Evolutionary conservation across 2,329 filamentous ascomycete species (phyloP).

Genomic region (Aspergillus tamarii): DNA sequence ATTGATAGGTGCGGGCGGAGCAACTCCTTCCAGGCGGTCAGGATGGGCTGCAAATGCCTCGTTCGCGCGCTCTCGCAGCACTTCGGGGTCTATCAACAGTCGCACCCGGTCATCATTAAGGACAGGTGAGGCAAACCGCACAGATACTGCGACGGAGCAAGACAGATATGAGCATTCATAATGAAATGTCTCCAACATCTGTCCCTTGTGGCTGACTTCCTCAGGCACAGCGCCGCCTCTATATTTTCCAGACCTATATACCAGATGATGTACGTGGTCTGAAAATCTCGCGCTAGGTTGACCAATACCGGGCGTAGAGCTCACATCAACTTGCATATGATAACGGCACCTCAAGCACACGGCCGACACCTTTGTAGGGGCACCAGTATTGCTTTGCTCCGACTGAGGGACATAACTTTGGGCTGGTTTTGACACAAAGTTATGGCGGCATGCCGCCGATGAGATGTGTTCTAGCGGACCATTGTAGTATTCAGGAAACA

Average conservation of each 20-base stretch:
- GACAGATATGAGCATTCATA: constrained; percentile 64
- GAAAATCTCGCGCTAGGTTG: constrained; percentile 52
- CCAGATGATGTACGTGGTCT: constrained; percentile 66
- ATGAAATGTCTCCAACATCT: constrained; percentile 47
- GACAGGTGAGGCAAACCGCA: constrained; percentile 58
- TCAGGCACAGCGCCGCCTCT: constrained; percentile 25
- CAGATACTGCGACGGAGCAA: constrained; percentile 58
- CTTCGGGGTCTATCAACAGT: constrained; percentile 57
- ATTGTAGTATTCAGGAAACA: constrained; percentile 45
- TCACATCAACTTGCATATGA: constrained; percentile 63
- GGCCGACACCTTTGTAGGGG: constrained; percentile 60
- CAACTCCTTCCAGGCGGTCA: constrained; percentile 57
- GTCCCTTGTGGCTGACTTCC: constrained; percentile 34
- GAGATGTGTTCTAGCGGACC: constrained; percentile 42
- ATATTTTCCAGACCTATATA: constrained; percentile 43
- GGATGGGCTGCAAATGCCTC: constrained; percentile 55
- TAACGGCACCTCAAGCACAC: constrained; percentile 65
- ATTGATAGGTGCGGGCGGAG: constrained; percentile 55
- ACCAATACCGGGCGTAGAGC: constrained; percentile 50
- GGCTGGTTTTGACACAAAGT: constrained; percentile 59
- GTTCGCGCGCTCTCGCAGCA: constrained; percentile 58
- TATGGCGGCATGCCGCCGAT: constrained; percentile 59
- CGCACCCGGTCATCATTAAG: constrained; percentile 53
- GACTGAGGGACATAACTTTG: constrained; percentile 55
- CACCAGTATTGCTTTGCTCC: constrained; percentile 45